Conservation (phyloP, 345 rosid species). For the Corchorus olitorius region DNA sequence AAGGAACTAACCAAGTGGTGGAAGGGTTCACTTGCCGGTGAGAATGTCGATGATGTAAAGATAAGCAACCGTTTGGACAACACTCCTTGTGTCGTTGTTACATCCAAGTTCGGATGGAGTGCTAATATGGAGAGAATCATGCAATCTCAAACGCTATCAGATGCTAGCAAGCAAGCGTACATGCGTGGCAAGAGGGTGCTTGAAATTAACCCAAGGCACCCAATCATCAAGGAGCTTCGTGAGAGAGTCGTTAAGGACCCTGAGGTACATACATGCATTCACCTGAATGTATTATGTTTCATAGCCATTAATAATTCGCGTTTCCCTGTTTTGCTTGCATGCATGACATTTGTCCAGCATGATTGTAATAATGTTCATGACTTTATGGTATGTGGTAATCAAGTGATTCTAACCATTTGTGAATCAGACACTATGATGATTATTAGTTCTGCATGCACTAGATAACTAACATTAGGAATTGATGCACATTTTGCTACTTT, state of each 20-base stretch:
- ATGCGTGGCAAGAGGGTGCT: conserved; percentile 96
- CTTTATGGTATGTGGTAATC: not conserved
- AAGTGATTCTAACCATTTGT: not conserved
- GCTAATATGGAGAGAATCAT: conserved; percentile 98
- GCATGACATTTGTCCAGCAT: not conserved
- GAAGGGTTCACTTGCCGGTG: conserved; percentile 73
- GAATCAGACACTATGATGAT: not conserved
- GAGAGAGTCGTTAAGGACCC: conserved; percentile 77
- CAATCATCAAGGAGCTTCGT: conserved; percentile 91
- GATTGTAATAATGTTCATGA: not conserved
- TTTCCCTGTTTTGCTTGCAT: not conserved
- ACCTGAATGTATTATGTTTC: not conserved
- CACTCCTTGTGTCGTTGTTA: conserved; percentile 95
- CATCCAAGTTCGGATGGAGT: conserved; percentile 96
- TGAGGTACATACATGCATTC: conserved; percentile 53
- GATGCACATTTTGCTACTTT: not conserved
- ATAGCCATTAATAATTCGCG: not conserved
- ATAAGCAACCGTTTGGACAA: conserved; percentile 85
- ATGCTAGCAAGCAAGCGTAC: conserved; percentile 88
- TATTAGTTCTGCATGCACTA: not conserved
- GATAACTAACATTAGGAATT: not conserved
- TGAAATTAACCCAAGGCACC: conserved; percentile 95
- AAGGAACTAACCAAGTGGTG: conserved; percentile 97
- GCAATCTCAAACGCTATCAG: conserved; percentile 94
- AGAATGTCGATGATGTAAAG: conserved; percentile 91